Evolutionary conservation across 2,329 filamentous ascomycete species (phyloP), one percentile per base, ranked within the genome.

Genomic region (Colletotrichum sp.): DNA sequence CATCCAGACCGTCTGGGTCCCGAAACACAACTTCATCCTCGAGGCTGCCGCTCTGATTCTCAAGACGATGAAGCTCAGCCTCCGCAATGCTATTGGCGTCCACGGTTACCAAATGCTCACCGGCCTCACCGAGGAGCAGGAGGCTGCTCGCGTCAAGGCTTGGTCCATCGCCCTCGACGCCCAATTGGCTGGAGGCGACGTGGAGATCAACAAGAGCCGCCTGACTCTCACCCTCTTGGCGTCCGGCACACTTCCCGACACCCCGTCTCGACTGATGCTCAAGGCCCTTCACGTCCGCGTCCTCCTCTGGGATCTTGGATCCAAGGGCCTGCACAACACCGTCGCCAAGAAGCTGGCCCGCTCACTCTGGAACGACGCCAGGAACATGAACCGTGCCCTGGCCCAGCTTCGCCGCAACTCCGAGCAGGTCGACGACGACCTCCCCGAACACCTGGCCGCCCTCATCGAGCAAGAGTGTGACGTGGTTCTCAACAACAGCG

Each of bases 101-200:
- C 90, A 93, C 32, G 89, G 93, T 12, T 98, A 97, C 82, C 93
- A 96, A 72, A 89, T 92, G 81, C 86, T 98, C 52, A 96, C 94
- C 3, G 95, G 95, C 1, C 91, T 94, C 64, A 96, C 94, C 3
- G 92, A 94, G 78, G 95, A 98, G 74, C 93, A 98, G 83, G 96
- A 98, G 83, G 91, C 91, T 67, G 96, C 95, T 8, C 92, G 96
- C 32, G 91, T 98, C 80, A 97, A 98, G 85, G 95, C 96, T 0
- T 98, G 96, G 96, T 91, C 94, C 39, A 98, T 98, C 80, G 96
- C 96, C 16, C 90, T 98, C 70, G 96, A 98, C 84, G 96, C 96
- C 30, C 96, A 98, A 83, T 89, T 98, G 25, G 95, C 95, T 12
- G 96, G 96, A 56, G 96, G 96, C 16, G 96, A 98, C 84, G 91